Percentiles rank a stretch among this genome's conserved stretches.
Conservation (phyloP, 1,139 yeast species). For the Geotrichum restrictum region DNA sequence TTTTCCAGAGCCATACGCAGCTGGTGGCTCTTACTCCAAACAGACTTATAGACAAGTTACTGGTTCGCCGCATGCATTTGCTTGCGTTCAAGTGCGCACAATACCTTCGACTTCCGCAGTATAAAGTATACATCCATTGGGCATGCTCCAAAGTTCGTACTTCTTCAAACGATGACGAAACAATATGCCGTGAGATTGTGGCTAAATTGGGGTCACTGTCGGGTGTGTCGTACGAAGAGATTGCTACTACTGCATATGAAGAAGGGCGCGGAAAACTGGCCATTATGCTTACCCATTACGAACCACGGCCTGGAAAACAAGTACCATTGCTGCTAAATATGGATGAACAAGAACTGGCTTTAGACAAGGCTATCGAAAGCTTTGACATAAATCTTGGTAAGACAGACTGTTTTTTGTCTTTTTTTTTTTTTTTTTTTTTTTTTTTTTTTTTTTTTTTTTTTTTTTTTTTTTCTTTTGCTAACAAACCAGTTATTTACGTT, state of each 20-base stretch:
- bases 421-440: too few species aligned
- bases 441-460: too few species aligned
- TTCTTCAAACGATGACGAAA: slow-evolving; percentile 56
- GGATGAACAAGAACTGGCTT: slow-evolving; percentile 69
- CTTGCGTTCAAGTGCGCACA: slow-evolving; percentile 61
- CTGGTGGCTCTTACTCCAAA: slow-evolving; percentile 42
- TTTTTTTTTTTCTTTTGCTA: too few species aligned
- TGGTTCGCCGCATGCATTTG: slow-evolving; percentile 58
- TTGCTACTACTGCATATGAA: slow-evolving; percentile 68
- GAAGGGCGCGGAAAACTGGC: slow-evolving; percentile 78
- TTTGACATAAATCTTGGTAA: slow-evolving; percentile 55
- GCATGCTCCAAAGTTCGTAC: slow-evolving; percentile 66
- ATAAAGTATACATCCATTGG: slow-evolving; percentile 70
- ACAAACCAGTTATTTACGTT: slow-evolving; percentile 47
- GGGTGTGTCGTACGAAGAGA: slow-evolving; percentile 55
- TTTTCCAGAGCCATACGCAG: slow-evolving; percentile 61
- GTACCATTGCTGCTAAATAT: slow-evolving; percentile 62
- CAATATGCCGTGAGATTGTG: slow-evolving; percentile 50
- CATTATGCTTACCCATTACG: slow-evolving; percentile 59
- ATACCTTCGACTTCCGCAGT: slow-evolving; percentile 51
- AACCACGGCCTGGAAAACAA: slow-evolving; percentile 61
- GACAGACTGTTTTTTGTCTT: background rate
- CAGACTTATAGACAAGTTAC: slow-evolving; percentile 53
- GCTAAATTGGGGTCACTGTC: slow-evolving; percentile 42
- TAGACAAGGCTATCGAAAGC: slow-evolving; percentile 63